Conservation (phyloP, 768 basidiomycete species). For the Suillus luteus region DNA sequence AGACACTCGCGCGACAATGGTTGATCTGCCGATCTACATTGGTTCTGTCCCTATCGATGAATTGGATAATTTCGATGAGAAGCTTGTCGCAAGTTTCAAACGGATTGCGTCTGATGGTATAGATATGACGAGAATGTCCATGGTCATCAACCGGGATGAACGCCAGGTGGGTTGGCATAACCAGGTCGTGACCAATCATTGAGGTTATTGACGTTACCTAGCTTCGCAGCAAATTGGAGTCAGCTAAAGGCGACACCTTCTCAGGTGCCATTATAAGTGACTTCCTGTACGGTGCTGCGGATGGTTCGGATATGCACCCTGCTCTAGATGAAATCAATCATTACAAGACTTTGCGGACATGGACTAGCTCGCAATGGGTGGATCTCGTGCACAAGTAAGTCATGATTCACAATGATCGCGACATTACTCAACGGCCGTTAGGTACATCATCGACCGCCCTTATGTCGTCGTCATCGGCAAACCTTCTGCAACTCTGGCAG, state of each 20-base stretch:
- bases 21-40: conserved; percentile 75
- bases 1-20: conserved; percentile 68
- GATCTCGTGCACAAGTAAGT: conserved; percentile 71
- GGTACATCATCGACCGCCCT: conserved; percentile 77
- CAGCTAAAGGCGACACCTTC: conserved; percentile 79
- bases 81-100: conserved; percentile 66
- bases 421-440: conserved; percentile 33
- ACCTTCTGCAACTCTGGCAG: conserved; percentile 83
- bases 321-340: conserved; percentile 80
- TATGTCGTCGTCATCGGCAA: conserved; percentile 81
- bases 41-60: conserved; percentile 83
- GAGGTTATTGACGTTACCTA: conserved; percentile 30
- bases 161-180: conserved; percentile 59
- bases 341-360: conserved; percentile 65
- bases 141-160: conserved; percentile 85
- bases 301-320: conserved; percentile 75
- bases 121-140: conserved; percentile 87
- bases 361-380: conserved; percentile 79
- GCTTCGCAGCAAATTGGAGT: conserved; percentile 84
- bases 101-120: conserved; percentile 74
- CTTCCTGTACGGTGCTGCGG: conserved; percentile 81
- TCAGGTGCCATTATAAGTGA: conserved; percentile 75
- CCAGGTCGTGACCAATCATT: neutral
- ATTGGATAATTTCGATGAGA: conserved; percentile 69
- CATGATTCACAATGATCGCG: conserved; percentile 2